Percentiles rank a stretch among this genome's conserved stretches.
Conservation (phyloP, 257 asterid species). For the Eucommia ulmoides region DNA sequence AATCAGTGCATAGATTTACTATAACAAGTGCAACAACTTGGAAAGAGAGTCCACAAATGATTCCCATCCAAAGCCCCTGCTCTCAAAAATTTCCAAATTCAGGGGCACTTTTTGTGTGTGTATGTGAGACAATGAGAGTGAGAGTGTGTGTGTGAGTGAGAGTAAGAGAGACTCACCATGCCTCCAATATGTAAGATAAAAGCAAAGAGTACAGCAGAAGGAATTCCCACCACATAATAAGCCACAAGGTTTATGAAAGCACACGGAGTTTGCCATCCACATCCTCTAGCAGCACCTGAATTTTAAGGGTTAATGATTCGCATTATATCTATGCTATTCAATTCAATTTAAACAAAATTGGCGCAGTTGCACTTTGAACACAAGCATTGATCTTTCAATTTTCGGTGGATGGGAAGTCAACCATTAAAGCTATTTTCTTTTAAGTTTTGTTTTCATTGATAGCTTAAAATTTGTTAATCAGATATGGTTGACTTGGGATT, state of each 20-base stretch:
- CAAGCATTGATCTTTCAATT: too few species aligned
- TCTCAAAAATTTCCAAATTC: constrained; percentile 2
- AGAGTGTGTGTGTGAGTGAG: neutral
- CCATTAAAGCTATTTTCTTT: too few species aligned
- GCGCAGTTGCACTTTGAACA: too few species aligned
- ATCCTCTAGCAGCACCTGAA: constrained; percentile 74
- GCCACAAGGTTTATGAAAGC: constrained; percentile 61
- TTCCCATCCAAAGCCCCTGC: constrained; percentile 77
- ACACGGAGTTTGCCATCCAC: constrained; percentile 67
- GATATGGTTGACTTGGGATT: too few species aligned
- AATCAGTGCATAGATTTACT: constrained; percentile 38
- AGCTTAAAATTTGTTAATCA: too few species aligned
- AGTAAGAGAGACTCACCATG: constrained; percentile 24
- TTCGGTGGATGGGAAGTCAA: too few species aligned
- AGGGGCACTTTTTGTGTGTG: neutral
- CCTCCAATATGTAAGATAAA: constrained; percentile 48
- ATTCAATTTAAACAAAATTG: too few species aligned
- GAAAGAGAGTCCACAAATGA: constrained; percentile 43
- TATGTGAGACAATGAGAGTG: neutral
- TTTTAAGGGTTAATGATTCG: too few species aligned
- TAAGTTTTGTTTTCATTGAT: too few species aligned
- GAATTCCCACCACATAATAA: constrained; percentile 52
- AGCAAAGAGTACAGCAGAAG: constrained; percentile 42
- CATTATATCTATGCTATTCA: too few species aligned
- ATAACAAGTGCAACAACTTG: constrained; percentile 45